Base-by-base conservation (phyloP, 2,329 filamentous ascomycete genomes). In the Fusarium siculi region DNA sequence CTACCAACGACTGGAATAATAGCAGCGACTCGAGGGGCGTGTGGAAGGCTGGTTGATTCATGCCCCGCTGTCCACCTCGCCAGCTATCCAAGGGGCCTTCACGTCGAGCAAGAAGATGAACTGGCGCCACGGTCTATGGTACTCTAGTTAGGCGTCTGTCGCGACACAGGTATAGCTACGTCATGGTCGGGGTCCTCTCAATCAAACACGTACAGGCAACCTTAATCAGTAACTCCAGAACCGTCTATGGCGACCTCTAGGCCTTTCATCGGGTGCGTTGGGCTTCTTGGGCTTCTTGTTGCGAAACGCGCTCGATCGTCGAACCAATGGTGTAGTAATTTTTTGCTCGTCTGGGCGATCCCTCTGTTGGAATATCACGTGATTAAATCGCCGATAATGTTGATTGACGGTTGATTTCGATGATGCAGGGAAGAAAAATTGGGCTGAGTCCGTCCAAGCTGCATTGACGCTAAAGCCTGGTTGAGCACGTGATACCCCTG, bases 1-100 rank as follows among this genome's bases (percentile, higher is more conserved):
- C 86, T 75, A 91, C 88, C 73, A 97, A 88, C 69, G 92, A 92
- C 83, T 96, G 93, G 84, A 96, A 96, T 79, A 97, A 88, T 75
- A 96, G 89, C 70, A 97, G 88, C 79, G 92, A 93, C 88, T 97
- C 95, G 86, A 97, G 93, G 76, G 92, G 90, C 80, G 94, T 96
- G 84, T 96, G 95, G 79, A 87, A 86, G 80, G 90, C 87, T 82
- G 83, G 81, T 79, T 83, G 82, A 85, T 85, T 88, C 87, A 89
- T 89, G 82, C 85, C 87, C 85, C 85, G 80, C 80, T 82, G 82
- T 83, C 83, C 85, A 80, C 86, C 86, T 87, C 87, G 86, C 84
- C 85, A 84, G 83, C 82, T 82, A 83, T 87, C 86, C 86, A 87
- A 85, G 86, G 84, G 84, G 84, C 82, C 84, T 83, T 86, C 82